Evolutionary conservation across 805 yeast genomes (phyloP).

Genomic region (Yamadazyma nakazawae): DNA sequence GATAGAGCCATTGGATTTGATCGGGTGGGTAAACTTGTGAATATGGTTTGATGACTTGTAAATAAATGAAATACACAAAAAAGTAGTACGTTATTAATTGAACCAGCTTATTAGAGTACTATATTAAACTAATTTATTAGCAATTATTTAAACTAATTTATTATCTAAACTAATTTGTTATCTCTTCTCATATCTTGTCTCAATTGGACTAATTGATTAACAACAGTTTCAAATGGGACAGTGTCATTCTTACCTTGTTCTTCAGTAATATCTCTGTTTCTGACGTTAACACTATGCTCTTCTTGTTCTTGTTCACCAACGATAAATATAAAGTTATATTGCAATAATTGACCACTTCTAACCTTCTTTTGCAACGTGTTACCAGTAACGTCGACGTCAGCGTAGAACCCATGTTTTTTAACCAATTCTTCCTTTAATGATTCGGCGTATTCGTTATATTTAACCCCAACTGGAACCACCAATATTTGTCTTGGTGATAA

Average conservation of each 20-base stretch:
- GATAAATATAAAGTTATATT: slow-evolving; percentile 92
- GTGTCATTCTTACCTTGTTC: slow-evolving; percentile 92
- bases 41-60: slow-evolving; percentile 17
- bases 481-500: slow-evolving; percentile 97
- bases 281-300: slow-evolving; percentile 80
- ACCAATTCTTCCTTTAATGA: slow-evolving; percentile 62
- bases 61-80: slow-evolving; percentile 6
- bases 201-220: slow-evolving; percentile 63
- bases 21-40: slow-evolving; percentile 58
- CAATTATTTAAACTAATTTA: background rate
- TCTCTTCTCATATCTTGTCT: slow-evolving; percentile 74
- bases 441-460: slow-evolving; percentile 87
- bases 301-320: slow-evolving; percentile 94
- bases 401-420: slow-evolving; percentile 75
- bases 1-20: slow-evolving; percentile 74
- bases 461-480: slow-evolving; percentile 96
- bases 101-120: no score
- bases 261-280: slow-evolving; percentile 93
- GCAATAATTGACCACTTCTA: slow-evolving; percentile 91
- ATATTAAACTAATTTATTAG: no score
- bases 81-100: background rate
- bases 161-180: slow-evolving; percentile 39
- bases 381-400: slow-evolving; percentile 91
- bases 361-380: slow-evolving; percentile 98
- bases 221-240: slow-evolving; percentile 66